Conservation (phyloP, 169 alveolate genomes). For the Plasmodium falciparum region DNA sequence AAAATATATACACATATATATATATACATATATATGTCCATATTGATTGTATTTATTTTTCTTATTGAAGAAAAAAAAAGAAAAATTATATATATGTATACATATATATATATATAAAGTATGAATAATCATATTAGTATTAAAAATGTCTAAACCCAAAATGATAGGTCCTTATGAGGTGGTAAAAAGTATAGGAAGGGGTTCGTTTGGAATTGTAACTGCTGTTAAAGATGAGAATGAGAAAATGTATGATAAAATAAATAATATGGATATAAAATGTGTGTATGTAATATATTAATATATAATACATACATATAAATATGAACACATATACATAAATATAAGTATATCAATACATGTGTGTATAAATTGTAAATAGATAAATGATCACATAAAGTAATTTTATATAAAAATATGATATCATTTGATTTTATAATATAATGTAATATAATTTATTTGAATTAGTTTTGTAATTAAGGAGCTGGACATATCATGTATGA, state of each 20-base stretch:
- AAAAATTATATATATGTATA: not conserved
- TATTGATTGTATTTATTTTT: not conserved
- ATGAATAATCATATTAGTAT: slow-evolving; percentile 7
- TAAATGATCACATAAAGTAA: too few relatives aligned
- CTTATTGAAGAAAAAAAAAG: not conserved
- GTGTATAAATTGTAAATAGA: too few relatives aligned
- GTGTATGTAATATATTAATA: too few relatives aligned
- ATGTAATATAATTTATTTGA: not conserved
- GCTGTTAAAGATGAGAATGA: slow-evolving; percentile 57
- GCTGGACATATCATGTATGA: slow-evolving; percentile 75
- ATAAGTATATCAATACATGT: not conserved
- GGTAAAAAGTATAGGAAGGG: slow-evolving; percentile 70
- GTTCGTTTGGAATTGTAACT: slow-evolving; percentile 75
- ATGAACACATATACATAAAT: not conserved
- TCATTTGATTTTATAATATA: too few relatives aligned
- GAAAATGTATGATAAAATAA: slow-evolving; percentile 25
- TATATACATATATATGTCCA: not conserved
- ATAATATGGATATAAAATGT: not conserved
- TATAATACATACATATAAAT: not conserved
- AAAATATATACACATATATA: too few relatives aligned
- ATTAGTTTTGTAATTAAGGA: slow-evolving; percentile 69
- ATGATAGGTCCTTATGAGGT: slow-evolving; percentile 74
- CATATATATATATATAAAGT: not conserved
- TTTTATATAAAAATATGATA: too few relatives aligned
- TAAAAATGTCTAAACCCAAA: slow-evolving; percentile 47